Base-by-base conservation (phyloP, 768 basidiomycete species). In the Tylopilus rubrobrunneus region DNA sequence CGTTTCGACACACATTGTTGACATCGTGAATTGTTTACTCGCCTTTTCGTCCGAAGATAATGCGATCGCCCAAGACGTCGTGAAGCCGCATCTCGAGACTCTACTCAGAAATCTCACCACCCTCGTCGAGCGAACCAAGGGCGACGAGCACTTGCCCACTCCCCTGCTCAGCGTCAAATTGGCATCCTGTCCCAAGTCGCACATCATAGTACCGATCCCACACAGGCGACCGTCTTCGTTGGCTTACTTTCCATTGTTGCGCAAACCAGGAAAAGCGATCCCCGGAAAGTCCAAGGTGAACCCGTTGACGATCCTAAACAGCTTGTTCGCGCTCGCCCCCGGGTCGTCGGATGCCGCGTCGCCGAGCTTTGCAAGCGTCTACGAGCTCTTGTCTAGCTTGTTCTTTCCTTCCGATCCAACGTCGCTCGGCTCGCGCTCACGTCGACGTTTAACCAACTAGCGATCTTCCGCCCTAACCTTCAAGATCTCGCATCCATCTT, bases 231-330 rank as follows among this genome's bases (percentile, higher is more conserved):
- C 15, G 80, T 80, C 5, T 77, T 99, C 7, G 77, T 93, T 21
- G 64, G 73, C 0, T 76, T 98, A 4, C 86, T 98, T 63, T 72
- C 81, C 94, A 0, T 76, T 97, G 27, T 76, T 98, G 15, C 85
- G 87, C 45, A 87, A 85, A 59, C 85, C 92, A 3, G 68, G 78
- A 23, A 90, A 85, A 65, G 67, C 85, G 4, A 81, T 97, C 0
- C 80, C 89, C 0, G 97, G 98, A 72, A 90, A 86, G 68, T 77
- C 87, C 67, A 98, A 98, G 74, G 75, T 82, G 37, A 83, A 95
- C 64, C 69, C 98, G 51, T 75, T 98, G 48, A 83, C 76, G 61
- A 89, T 91, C 59, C 72, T 87, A 45, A 77, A 73, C 54, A 81
- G 78, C 51, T 77, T 89, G 47, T 78, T 93, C 60, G 76, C 79